A percentile compares a stretch with the other conserved stretches of the same genome.
These are phyloP conservation scores for Coemansia sp. DNA, from an alignment of 192 early-diverging fungal species.

Conservation along the genomic window DNA sequence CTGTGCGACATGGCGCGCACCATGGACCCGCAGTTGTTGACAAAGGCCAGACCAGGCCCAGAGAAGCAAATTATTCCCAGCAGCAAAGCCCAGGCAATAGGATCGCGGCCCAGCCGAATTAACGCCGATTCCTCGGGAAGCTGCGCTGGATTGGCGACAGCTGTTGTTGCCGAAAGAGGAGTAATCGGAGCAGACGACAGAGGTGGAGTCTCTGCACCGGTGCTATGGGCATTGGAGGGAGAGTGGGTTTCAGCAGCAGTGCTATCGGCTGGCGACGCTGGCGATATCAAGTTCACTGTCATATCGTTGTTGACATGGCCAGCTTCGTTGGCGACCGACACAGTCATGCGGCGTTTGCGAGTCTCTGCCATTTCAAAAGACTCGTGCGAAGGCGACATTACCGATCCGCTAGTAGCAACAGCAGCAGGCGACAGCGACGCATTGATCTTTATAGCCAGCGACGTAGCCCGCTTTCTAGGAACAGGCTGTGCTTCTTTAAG, in stretches of 20 bases:
- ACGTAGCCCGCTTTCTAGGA: slow-evolving; percentile 20
- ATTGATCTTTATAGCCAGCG: not conserved
- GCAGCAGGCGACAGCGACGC: not conserved
- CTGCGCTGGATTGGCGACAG: not conserved
- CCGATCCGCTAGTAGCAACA: not conserved
- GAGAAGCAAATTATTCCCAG: slow-evolving; percentile 48
- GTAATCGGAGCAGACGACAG: not conserved
- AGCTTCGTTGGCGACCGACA: slow-evolving; percentile 6
- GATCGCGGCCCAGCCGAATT: slow-evolving; percentile 26
- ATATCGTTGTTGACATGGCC: not conserved
- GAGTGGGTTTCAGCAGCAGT: not conserved
- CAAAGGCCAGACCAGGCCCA: slow-evolving; percentile 46
- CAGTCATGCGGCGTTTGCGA: slow-evolving; percentile 37
- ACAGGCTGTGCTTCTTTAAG: slow-evolving; percentile 11
- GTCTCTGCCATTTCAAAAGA: slow-evolving; percentile 40
- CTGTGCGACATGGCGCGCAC: slow-evolving; percentile 44
- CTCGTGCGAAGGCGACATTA: slow-evolving; percentile 10
- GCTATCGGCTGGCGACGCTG: not conserved
- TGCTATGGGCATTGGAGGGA: not conserved
- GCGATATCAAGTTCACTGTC: not conserved
- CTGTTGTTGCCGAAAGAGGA: not conserved
- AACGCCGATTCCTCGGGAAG: slow-evolving; percentile 10
- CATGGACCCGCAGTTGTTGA: slow-evolving; percentile 56
- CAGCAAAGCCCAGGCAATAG: slow-evolving; percentile 38
- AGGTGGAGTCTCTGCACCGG: not conserved